These are phyloP conservation scores for Eucalyptus erythrocorys DNA, from an alignment of 345 rosid genomes.

Conservation along the genomic window DNA sequence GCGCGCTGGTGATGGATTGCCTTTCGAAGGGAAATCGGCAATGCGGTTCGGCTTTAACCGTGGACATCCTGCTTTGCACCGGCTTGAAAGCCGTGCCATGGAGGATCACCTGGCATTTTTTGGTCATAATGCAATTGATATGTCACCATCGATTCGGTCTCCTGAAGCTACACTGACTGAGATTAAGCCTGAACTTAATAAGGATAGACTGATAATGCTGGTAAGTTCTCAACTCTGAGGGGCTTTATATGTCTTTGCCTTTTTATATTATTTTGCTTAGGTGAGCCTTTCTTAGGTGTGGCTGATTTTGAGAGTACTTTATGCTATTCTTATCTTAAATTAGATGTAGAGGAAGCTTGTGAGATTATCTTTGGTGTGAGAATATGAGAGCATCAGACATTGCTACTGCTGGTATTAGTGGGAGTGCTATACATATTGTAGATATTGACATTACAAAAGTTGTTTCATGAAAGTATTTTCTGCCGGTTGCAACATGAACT, in stretches of 20 bases:
- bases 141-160: neutral
- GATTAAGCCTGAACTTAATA: constrained; percentile 1
- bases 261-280: neutral
- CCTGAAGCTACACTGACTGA: neutral
- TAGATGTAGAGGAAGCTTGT: neutral
- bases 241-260: neutral
- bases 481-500: neutral
- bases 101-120: neutral
- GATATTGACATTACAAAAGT: neutral
- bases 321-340: neutral
- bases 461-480: neutral
- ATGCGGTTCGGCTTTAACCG: constrained; percentile 7
- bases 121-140: neutral
- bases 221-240: constrained; percentile 9
- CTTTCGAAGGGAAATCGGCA: constrained; percentile 3
- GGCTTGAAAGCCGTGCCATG: neutral
- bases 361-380: neutral
- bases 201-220: constrained; percentile 24
- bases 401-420: neutral
- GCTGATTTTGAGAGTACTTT: neutral
- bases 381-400: neutral
- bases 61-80: neutral
- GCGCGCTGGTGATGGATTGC: neutral
- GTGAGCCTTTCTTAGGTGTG: neutral
- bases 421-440: neutral